These are phyloP conservation scores for Arxiozyma bovina DNA, from an alignment of 1,139 yeast species.

Conservation along the genomic window DNA sequence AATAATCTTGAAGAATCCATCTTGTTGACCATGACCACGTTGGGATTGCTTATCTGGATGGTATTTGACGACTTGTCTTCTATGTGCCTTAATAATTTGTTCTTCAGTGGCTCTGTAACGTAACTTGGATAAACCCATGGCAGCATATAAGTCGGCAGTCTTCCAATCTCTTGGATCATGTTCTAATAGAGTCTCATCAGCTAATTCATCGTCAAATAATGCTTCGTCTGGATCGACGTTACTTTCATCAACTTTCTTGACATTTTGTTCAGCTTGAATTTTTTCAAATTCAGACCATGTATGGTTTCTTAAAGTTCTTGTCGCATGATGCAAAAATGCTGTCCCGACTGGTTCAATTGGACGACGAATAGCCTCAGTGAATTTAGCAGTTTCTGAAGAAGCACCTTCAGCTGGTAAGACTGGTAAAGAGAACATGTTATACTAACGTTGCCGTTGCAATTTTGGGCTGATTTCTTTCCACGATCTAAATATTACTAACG, in stretches of 20 bases:
- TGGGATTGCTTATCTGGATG: conserved; percentile 95
- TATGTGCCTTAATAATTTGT: conserved; percentile 92
- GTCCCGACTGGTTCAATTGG: conserved; percentile 96
- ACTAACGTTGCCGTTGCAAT: neutral
- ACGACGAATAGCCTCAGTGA: conserved; percentile 67
- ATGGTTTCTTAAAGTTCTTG: conserved; percentile 92
- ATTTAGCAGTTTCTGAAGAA: conserved; percentile 34
- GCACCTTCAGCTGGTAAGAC: conserved; percentile 40
- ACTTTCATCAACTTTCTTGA: conserved; percentile 55
- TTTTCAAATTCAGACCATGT: conserved; percentile 97
- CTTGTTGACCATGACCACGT: conserved; percentile 75
- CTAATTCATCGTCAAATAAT: conserved; percentile 71
- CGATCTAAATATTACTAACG: neutral
- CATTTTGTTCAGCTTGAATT: conserved; percentile 86
- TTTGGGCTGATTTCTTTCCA: neutral
- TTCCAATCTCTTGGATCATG: conserved; percentile 99
- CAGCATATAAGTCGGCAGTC: conserved; percentile 91
- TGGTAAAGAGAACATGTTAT: conserved; percentile 30
- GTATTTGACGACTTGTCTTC: conserved; percentile 92
- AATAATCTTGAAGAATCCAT: conserved; percentile 95
- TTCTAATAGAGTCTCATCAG: conserved; percentile 55
- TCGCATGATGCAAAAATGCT: conserved; percentile 90
- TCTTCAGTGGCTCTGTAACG: conserved; percentile 88
- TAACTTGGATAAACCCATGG: conserved; percentile 83
- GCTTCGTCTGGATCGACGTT: conserved; percentile 66